Percentiles rank a stretch among this genome's conserved stretches.
Evolutionary conservation across 2,329 filamentous ascomycete genomes (phyloP).

Genomic region (Nannizziopsis arthrosporioides): DNA sequence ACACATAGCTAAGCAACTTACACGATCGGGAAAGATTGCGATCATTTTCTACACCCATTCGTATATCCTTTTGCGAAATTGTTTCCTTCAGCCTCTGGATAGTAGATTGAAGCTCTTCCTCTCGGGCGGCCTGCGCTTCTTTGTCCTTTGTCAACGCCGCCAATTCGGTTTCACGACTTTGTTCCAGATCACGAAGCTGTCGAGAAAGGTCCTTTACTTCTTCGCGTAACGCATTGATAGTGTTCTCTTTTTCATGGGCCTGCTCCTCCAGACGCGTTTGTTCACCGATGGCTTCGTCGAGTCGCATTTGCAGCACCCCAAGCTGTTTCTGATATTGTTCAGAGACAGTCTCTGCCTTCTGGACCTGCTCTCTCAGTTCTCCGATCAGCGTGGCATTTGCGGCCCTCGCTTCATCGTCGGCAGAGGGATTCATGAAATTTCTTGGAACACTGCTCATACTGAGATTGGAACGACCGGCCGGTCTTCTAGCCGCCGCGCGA

Average conservation of each 20-base stretch:
- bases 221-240: constrained; percentile 66
- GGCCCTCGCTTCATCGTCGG: constrained; percentile 62
- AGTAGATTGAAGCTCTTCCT: constrained; percentile 81
- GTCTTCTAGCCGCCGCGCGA: constrained; percentile 56
- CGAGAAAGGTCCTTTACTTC: constrained; percentile 74
- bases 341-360: constrained; percentile 64
- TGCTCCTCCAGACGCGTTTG: constrained; percentile 80
- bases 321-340: constrained; percentile 75
- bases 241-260: constrained; percentile 74
- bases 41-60: constrained; percentile 40
- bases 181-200: constrained; percentile 81
- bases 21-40: constrained; percentile 42
- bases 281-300: constrained; percentile 75
- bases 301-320: constrained; percentile 69
- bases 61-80: constrained; percentile 60
- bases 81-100: constrained; percentile 88
- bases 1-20: constrained; percentile 25
- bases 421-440: constrained; percentile 33
- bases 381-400: constrained; percentile 69
- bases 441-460: constrained; percentile 36
- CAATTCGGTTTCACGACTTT: constrained; percentile 82
- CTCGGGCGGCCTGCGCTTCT: constrained; percentile 69
- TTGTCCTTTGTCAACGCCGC: constrained; percentile 82
- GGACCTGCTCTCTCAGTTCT: constrained; percentile 70
- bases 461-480: constrained; percentile 32